phyloP scores from a whole-genome alignment of 106 monocot genomes.

The Allium fistulosum region DNA sequence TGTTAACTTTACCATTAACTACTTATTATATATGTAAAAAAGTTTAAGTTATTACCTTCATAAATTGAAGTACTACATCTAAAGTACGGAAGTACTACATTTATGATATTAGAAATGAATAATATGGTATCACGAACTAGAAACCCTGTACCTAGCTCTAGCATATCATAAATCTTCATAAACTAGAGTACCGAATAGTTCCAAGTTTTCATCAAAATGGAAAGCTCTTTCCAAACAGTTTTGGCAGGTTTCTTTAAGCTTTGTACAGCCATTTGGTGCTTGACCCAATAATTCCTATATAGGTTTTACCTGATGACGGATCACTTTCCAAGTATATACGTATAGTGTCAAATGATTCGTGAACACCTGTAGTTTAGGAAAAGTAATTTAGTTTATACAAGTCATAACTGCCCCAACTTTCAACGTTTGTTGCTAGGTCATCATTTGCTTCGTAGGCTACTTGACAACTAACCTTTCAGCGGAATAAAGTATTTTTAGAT shows the following conservation, averaged over 20 bases:
- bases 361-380: slow-evolving; percentile 61
- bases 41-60: too few relatives aligned
- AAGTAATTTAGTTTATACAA: too few relatives aligned
- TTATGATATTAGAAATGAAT: slow-evolving; percentile 85
- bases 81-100: too few relatives aligned
- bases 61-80: too few relatives aligned
- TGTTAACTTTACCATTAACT: too few relatives aligned
- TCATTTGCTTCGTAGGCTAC: too few relatives aligned
- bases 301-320: slow-evolving; percentile 74
- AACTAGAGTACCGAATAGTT: slow-evolving; percentile 96
- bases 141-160: slow-evolving; percentile 83
- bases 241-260: slow-evolving; percentile 82
- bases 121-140: slow-evolving; percentile 82
- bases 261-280: slow-evolving; percentile 79
- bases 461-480: too few relatives aligned
- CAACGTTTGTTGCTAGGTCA: too few relatives aligned
- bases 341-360: slow-evolving; percentile 98
- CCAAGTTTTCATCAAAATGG: slow-evolving; percentile 96
- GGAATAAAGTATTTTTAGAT: too few relatives aligned
- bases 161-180: slow-evolving; percentile 99
- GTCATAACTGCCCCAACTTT: too few relatives aligned
- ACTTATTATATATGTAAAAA: too few relatives aligned
- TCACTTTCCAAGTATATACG: slow-evolving; percentile 99
- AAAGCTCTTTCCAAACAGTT: slow-evolving; percentile 95
- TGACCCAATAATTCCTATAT: slow-evolving; percentile 95